These are phyloP conservation scores for Phytophthora kernoviae DNA, from an alignment of 352 stramenopile species.

Conservation along the genomic window DNA sequence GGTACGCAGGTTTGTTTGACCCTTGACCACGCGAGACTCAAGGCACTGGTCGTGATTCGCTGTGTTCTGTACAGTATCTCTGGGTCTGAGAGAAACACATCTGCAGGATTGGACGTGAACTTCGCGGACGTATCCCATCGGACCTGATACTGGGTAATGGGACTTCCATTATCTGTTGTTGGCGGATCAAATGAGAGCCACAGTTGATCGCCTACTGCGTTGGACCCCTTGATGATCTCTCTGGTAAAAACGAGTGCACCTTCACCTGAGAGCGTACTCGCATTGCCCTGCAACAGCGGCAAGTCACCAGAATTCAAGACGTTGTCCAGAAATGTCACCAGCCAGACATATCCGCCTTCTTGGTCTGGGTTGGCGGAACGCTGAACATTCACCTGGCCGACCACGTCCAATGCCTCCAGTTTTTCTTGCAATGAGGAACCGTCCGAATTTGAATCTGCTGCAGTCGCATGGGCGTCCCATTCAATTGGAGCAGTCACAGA, in stretches of 20 bases:
- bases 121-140: conserved; percentile 64
- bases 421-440: conserved; percentile 79
- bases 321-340: conserved; percentile 82
- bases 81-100: conserved; percentile 57
- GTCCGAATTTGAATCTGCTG: conserved; percentile 40
- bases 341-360: conserved; percentile 67
- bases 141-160: conserved; percentile 69
- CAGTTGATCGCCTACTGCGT: conserved; percentile 70
- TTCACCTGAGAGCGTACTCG: conserved; percentile 38
- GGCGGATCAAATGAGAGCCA: conserved; percentile 81
- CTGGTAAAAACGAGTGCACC: conserved; percentile 48
- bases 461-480: conserved; percentile 42
- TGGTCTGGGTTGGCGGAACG: conserved; percentile 46
- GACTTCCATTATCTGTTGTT: conserved; percentile 60
- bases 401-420: conserved; percentile 55
- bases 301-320: conserved; percentile 67
- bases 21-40: conserved; percentile 63
- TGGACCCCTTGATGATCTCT: conserved; percentile 71
- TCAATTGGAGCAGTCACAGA: conserved; percentile 24
- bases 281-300: conserved; percentile 46
- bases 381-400: conserved; percentile 52
- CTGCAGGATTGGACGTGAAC: conserved; percentile 54
- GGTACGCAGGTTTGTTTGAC: conserved; percentile 27
- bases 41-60: conserved; percentile 51
- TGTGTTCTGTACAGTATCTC: conserved; percentile 60